Evolutionary conservation across 345 rosid genomes (phyloP).

Genomic region (Gossypium anomalum): DNA sequence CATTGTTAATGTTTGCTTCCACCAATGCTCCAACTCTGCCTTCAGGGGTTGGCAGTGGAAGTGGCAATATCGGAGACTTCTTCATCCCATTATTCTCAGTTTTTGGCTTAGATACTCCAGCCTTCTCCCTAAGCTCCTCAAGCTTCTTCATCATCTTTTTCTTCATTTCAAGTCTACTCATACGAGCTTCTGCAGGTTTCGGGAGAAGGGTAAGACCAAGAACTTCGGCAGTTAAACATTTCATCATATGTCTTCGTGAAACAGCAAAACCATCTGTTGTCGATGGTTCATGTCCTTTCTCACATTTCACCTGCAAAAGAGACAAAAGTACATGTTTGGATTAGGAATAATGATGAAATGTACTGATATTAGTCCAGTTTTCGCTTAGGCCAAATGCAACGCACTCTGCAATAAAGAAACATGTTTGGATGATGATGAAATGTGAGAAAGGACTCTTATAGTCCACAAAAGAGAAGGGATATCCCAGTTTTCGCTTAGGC

Average conservation of each 20-base stretch:
- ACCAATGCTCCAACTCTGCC: slow-evolving; percentile 24
- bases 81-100: not conserved
- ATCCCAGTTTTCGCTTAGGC: too few species aligned
- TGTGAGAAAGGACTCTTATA: too few species aligned
- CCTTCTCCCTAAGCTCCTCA: slow-evolving; percentile 36
- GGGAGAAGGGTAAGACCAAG: slow-evolving; percentile 6
- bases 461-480: too few species aligned
- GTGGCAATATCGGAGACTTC: slow-evolving; percentile 5
- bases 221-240: slow-evolving; percentile 28
- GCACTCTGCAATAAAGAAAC: not conserved
- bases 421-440: too few species aligned
- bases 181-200: slow-evolving; percentile 51
- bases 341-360: not conserved
- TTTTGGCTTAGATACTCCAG: slow-evolving; percentile 23
- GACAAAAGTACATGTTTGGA: not conserved
- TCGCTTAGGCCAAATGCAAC: not conserved
- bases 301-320: slow-evolving; percentile 21
- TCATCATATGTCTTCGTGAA: slow-evolving; percentile 40
- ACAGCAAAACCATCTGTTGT: not conserved
- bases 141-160: slow-evolving; percentile 42
- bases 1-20: slow-evolving; percentile 20
- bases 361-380: too few species aligned
- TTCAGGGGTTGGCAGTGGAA: slow-evolving; percentile 24
- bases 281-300: slow-evolving; percentile 15
- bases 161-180: slow-evolving; percentile 35